Percentiles rank a stretch among this genome's conserved stretches.
phyloP scores from a whole-genome alignment of 139 green algal genomes.

The Coelastrella sp. region DNA sequence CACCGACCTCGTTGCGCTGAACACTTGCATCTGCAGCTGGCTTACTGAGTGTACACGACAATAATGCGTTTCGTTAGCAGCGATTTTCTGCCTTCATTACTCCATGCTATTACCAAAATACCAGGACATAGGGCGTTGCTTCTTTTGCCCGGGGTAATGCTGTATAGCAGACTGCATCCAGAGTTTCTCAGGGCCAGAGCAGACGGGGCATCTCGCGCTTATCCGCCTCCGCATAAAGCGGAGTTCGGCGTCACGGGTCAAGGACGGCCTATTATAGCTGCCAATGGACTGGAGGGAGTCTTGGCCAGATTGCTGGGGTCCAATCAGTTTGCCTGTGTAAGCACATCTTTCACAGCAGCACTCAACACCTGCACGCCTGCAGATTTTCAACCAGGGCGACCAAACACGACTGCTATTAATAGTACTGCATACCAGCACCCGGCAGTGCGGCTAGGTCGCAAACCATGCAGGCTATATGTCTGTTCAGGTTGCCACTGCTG shows the following conservation, averaged over 20 bases:
- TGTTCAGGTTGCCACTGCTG: not conserved
- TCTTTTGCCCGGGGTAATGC: not conserved
- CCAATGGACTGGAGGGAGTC: not conserved
- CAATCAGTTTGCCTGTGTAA: slow-evolving; percentile 46
- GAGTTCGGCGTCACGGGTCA: not conserved
- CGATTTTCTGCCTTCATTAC: too few relatives aligned
- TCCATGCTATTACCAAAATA: not conserved
- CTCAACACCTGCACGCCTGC: not conserved
- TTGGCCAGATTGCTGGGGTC: slow-evolving; percentile 8
- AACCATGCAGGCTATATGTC: not conserved
- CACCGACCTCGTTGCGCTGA: too few relatives aligned
- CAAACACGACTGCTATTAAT: too few relatives aligned
- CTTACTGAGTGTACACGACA: too few relatives aligned
- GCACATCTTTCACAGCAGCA: not conserved
- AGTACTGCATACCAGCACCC: not conserved
- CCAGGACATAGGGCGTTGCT: not conserved
- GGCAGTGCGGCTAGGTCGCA: not conserved
- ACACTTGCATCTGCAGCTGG: too few relatives aligned
- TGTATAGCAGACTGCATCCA: not conserved
- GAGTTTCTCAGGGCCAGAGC: not conserved
- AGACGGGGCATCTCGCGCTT: not conserved
- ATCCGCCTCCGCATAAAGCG: too few relatives aligned
- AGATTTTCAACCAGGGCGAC: too few relatives aligned
- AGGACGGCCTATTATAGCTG: not conserved
- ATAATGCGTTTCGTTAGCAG: too few relatives aligned